A percentile compares a stretch with the other conserved stretches of the same genome.
phyloP scores from a whole-genome alignment of 495 filamentous ascomycete genomes.

The Penicillium paxilli region DNA sequence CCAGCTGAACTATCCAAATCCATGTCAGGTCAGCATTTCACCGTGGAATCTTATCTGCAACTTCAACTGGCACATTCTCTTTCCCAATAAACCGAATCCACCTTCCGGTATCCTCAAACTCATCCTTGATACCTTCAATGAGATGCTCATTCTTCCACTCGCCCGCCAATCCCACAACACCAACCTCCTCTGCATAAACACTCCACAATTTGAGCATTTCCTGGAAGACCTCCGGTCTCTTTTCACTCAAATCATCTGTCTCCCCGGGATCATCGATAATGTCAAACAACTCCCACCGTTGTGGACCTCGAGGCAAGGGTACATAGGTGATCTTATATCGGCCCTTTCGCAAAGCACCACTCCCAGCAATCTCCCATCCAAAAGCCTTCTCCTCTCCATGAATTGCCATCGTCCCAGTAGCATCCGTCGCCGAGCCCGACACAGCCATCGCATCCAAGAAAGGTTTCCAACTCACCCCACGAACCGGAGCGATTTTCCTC shows the following conservation, averaged over 20 bases:
- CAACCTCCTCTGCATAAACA: constrained; percentile 3
- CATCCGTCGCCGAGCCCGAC: neutral
- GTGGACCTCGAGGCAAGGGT: constrained; percentile 19
- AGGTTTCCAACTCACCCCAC: constrained; percentile 36
- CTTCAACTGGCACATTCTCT: neutral
- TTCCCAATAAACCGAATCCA: constrained; percentile 13
- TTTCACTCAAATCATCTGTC: constrained; percentile 36
- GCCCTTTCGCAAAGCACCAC: constrained; percentile 22
- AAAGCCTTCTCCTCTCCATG: constrained; percentile 16
- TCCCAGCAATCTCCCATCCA: constrained; percentile 30
- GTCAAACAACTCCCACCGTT: constrained; percentile 33
- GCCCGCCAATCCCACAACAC: constrained; percentile 6
- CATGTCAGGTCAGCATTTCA: too few species aligned
- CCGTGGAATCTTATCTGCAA: constrained; percentile 5
- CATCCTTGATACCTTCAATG: neutral
- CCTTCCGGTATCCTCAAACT: constrained; percentile 8
- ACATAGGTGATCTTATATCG: constrained; percentile 26
- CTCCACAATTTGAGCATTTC: constrained; percentile 5
- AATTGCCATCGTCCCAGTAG: constrained; percentile 6
- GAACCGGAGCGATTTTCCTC: constrained; percentile 42
- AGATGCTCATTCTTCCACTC: constrained; percentile 1
- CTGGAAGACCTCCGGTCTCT: neutral
- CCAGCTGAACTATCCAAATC: too few species aligned
- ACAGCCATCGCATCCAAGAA: constrained; percentile 1
- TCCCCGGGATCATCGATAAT: constrained; percentile 30